Base-by-base conservation (phyloP, 1,139 yeast genomes). In the Ogataea hybrid region DNA sequence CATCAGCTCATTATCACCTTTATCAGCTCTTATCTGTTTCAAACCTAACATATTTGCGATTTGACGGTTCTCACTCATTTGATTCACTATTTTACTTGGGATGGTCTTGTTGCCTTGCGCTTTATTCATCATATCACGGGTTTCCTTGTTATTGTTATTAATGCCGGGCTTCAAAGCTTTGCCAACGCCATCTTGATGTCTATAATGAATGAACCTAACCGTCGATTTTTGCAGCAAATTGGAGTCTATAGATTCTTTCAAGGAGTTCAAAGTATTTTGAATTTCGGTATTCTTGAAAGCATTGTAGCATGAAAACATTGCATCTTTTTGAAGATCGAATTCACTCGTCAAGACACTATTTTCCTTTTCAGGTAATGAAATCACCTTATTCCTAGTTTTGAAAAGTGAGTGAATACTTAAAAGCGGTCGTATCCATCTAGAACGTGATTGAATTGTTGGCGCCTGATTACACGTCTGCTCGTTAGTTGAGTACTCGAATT, bases 161-260 rank as follows among this genome's bases (percentile, higher is more conserved):
- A 18, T 18, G 8, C 20, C 2, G 7, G 20, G 20, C 20, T 6
- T 18, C n/a, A 18, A 18, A 4, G 10, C 6, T 31, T 20, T 6
- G n/a, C 15, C 8, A 8, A 11, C 23, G n/a, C 15, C n/a, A 20
- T 18, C n/a, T 12, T 27, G 12, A 12, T 8, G 15, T 35, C 20
- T 35, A 6, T 27, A 33, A 20, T 34, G 25, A n/a, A 39, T 28
- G 6, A 25, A 11, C 28, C 51, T 46, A 11, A 36, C 32, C 8
- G 47, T 49, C 2, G 47, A 43, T 32, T 49, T 49, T 20, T 18
- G 34, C 16, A 49, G 36, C 15, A 49, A 14, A 6, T 38, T 39
- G 1, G 46, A 21, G 23, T 49, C 52, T 9, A 43, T 32, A 4
- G 44, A 36, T 4, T 39, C 37, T 22, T 35, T 43, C 35, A 49